A percentile compares a stretch with the other conserved stretches of the same genome.
Conservation (phyloP, 2,329 filamentous ascomycete genomes). For the Clarireedia monteithiana region DNA sequence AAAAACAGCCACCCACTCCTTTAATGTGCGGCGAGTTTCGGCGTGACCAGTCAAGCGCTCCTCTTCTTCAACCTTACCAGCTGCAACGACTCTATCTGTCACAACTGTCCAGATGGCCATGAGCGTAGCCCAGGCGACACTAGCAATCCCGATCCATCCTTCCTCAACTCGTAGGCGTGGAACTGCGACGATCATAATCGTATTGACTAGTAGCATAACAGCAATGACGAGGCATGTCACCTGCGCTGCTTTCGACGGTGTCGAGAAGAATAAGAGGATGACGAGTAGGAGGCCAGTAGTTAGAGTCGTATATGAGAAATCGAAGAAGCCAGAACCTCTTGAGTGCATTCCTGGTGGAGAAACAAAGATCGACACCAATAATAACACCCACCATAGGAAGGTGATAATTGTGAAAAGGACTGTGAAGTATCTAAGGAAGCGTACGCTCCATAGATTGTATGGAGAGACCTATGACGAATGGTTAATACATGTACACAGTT, state of each 20-base stretch:
- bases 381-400: slow-evolving; percentile 86
- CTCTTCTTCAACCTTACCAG: slow-evolving; percentile 91
- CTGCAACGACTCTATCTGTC: slow-evolving; percentile 75
- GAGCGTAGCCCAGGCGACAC: slow-evolving; percentile 73
- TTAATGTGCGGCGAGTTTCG: slow-evolving; percentile 73
- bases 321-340: slow-evolving; percentile 85
- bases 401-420: slow-evolving; percentile 66
- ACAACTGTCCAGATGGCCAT: slow-evolving; percentile 73
- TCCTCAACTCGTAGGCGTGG: slow-evolving; percentile 72
- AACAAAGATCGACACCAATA: slow-evolving; percentile 85
- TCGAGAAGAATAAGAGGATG: slow-evolving; percentile 77
- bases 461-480: slow-evolving; percentile 53
- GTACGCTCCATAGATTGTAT: slow-evolving; percentile 90
- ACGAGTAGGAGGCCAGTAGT: slow-evolving; percentile 69
- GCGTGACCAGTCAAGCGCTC: slow-evolving; percentile 82
- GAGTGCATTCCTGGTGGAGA: slow-evolving; percentile 81
- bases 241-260: slow-evolving; percentile 72
- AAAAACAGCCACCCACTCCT: slow-evolving; percentile 79
- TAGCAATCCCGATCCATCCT: slow-evolving; percentile 83
- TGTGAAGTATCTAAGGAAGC: slow-evolving; percentile 70
- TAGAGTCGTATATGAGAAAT: slow-evolving; percentile 75
- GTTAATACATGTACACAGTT: background rate
- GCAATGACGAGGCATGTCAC: slow-evolving; percentile 63
- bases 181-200: slow-evolving; percentile 73
- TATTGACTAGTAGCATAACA: slow-evolving; percentile 60